Conservation (phyloP, 345 rosid genomes). For the Geranium rotundifolium region DNA sequence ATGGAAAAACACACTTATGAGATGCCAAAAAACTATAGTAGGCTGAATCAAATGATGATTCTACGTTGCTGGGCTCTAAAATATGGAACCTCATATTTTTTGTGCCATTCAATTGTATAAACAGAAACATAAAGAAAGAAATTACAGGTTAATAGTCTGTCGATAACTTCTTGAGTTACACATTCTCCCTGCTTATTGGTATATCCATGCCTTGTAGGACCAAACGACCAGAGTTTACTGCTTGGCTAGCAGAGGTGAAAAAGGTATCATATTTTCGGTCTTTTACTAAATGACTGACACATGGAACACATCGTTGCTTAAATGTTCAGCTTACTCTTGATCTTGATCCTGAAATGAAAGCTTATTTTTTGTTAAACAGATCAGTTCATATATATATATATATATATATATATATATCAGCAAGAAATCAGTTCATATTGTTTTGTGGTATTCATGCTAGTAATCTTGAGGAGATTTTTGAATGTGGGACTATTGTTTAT, state of each 20-base stretch:
- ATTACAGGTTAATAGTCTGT: not conserved
- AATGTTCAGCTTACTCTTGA: not conserved
- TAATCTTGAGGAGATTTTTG: not conserved
- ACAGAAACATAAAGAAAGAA: not conserved
- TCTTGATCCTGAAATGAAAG: not conserved
- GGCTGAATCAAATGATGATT: not conserved
- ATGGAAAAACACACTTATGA: not conserved
- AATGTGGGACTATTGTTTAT: constrained; percentile 1
- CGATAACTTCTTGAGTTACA: not conserved
- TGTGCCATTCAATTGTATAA: not conserved
- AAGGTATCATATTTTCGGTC: constrained; percentile 34
- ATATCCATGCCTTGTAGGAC: constrained; percentile 39
- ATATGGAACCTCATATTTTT: not conserved
- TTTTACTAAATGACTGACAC: not conserved
- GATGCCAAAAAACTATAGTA: not conserved
- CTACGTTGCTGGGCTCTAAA: not conserved
- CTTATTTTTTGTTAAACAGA: not conserved
- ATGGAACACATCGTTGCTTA: not conserved
- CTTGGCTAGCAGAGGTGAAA: constrained; percentile 90
- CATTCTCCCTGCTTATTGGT: not conserved
- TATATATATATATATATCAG: no score
- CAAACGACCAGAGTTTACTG: constrained; percentile 95
- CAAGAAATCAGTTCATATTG: not conserved
- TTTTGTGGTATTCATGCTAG: not conserved
- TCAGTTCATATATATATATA: not conserved